Evolutionary conservation across 2,329 filamentous ascomycete genomes (phyloP).

Genomic region (Penicillium sp.): DNA sequence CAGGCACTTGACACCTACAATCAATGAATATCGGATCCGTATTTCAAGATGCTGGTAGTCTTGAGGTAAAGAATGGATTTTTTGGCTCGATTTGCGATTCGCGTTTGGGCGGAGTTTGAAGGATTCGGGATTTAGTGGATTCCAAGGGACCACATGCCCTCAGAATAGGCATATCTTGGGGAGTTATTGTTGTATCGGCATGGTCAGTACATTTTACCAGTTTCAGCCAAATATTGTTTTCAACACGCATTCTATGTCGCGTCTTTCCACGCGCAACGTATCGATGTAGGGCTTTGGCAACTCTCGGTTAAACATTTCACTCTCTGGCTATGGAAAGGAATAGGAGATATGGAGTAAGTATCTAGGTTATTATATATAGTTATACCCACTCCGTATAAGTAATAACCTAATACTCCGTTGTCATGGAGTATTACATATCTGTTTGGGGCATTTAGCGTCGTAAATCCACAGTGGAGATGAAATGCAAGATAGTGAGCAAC

Average conservation of each 20-base stretch:
- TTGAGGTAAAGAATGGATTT: background rate
- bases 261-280: background rate
- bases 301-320: background rate
- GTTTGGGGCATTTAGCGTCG: background rate
- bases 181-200: background rate
- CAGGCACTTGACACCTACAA: conserved; percentile 48
- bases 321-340: background rate
- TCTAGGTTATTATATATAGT: background rate
- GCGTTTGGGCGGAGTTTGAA: background rate
- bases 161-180: background rate
- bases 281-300: no score
- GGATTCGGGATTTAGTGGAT: background rate
- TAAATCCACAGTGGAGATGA: background rate
- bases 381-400: background rate
- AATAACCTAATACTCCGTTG: background rate
- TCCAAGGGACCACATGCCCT: background rate
- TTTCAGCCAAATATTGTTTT: background rate
- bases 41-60: conserved; percentile 6
- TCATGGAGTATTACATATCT: background rate
- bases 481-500: background rate
- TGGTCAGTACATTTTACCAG: background rate
- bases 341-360: no score
- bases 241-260: background rate
- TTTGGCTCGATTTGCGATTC: conserved; percentile 1
- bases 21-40: conserved; percentile 27